Evolutionary conservation across 257 asterid species (phyloP).

Genomic region (Ocimum tenuiflorum): DNA sequence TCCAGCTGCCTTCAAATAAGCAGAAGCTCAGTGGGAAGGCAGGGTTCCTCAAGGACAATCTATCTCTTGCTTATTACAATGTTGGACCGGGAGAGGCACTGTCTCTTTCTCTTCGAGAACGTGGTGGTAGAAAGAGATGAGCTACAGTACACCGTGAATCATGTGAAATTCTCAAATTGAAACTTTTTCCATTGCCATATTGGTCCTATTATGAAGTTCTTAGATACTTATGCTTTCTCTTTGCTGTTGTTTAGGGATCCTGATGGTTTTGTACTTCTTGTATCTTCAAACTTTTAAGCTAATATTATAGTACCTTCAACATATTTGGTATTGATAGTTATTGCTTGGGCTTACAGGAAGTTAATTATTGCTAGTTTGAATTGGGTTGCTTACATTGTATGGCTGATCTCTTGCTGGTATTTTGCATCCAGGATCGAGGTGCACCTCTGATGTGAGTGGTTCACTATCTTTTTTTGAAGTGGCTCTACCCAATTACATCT

Average conservation of each 20-base stretch:
- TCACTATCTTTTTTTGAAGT: slow-evolving; percentile 18
- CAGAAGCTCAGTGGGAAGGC: slow-evolving; percentile 98
- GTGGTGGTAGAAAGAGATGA: slow-evolving; percentile 99
- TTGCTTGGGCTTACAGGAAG: background rate
- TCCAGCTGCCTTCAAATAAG: slow-evolving; percentile 88
- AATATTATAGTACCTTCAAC: too few species aligned
- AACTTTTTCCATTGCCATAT: slow-evolving; percentile 17
- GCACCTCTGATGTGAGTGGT: slow-evolving; percentile 19
- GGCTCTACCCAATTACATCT: background rate
- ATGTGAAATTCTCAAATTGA: slow-evolving; percentile 30
- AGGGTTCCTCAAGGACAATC: slow-evolving; percentile 92
- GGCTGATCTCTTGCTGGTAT: slow-evolving; percentile 25
- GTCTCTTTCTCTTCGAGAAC: slow-evolving; percentile 83
- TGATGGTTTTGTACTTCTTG: slow-evolving; percentile 32
- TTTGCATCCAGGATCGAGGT: slow-evolving; percentile 2
- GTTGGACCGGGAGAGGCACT: slow-evolving; percentile 65
- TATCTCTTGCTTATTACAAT: slow-evolving; percentile 90
- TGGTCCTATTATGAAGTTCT: slow-evolving; percentile 20
- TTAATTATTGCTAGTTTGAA: slow-evolving; percentile 13
- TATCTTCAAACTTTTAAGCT: slow-evolving; percentile 22
- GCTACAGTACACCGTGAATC: slow-evolving; percentile 19
- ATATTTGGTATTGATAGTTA: too few species aligned
- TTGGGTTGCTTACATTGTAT: slow-evolving; percentile 13
- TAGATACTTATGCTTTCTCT: slow-evolving; percentile 1
- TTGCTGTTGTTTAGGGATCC: slow-evolving; percentile 20